Conservation (phyloP, 2,329 filamentous ascomycete genomes). For the Penicillium sclerotigenum region DNA sequence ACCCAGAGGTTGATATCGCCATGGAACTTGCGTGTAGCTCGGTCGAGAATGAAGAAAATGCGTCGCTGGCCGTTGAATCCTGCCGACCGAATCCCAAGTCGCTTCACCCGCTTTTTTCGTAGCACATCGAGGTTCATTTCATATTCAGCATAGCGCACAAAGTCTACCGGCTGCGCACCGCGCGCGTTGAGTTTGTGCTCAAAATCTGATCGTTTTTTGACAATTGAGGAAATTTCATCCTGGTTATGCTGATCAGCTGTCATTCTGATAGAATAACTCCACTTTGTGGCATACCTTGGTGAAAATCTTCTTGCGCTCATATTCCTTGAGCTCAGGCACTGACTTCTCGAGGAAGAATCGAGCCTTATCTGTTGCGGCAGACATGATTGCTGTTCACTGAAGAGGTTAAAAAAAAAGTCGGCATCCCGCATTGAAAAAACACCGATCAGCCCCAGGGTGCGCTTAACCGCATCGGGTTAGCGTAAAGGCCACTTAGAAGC, state of each 20-base stretch:
- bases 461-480: conserved; percentile 23
- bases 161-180: conserved; percentile 72
- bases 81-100: conserved; percentile 71
- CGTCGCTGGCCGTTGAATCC: conserved; percentile 73
- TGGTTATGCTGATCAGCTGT: conserved; percentile 36
- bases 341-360: conserved; percentile 91
- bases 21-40: conserved; percentile 78
- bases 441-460: conserved; percentile 10
- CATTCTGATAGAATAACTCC: not conserved
- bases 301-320: conserved; percentile 89
- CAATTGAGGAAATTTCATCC: conserved; percentile 86
- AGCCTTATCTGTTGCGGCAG: conserved; percentile 85
- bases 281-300: conserved; percentile 56
- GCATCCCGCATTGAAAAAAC: conserved; percentile 31
- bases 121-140: conserved; percentile 68
- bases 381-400: conserved; percentile 54
- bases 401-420: conserved; percentile 27
- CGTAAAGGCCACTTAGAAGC: conserved; percentile 14
- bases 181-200: conserved; percentile 87
- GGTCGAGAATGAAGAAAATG: conserved; percentile 85
- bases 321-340: conserved; percentile 87
- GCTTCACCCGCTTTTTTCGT: conserved; percentile 75
- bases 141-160: conserved; percentile 75
- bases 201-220: conserved; percentile 86
- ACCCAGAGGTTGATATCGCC: conserved; percentile 81